Base-by-base conservation (phyloP, 495 filamentous ascomycete genomes). In the Xylaria nigripes region DNA sequence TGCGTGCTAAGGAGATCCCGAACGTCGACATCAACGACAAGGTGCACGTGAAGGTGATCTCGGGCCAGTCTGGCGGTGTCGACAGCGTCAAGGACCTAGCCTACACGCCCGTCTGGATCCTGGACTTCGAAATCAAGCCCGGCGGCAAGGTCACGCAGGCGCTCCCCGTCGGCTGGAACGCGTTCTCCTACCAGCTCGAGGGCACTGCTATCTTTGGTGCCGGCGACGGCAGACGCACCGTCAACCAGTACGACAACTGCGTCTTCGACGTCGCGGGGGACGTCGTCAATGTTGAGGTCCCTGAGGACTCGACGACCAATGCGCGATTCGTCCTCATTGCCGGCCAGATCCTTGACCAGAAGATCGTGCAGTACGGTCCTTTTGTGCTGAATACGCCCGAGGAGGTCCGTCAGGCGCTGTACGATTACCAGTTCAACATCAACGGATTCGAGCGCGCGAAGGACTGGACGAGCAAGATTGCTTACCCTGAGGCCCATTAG, bases 321-420 rank as follows among this genome's bases (percentile, higher is more conserved):
- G 76, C 78, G 1, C 75, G 84, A 29, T 87, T 95, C 63, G 78
- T 97, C 4, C 73, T 97, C 36, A 76, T 96, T 32, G 88, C 91
- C 0, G 92, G 92, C 1, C 80, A 89, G 61, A 87, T 90, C 15
- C 76, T 96, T 13, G 85, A 96, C 64, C 92, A 98, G 70, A 84
- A 87, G 49, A 85, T 98, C 19, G 87, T 96, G 23, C 92, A 98
- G 78, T 96, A 98, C 67, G 92, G 92, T 0, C 92, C 92, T 2
- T 98, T 98, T 67, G 93, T 98, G 13, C 63, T 95, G 55, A 95
- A 76, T 32, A 80, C 78, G 10, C 76, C 89, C 62, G 89, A 95
- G 60, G 82, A 93, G 66, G 89, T 98, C 36, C 86, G 90, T 58
- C 82, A 96, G 73, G 89, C 93, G 2, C 84, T 98, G 79, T 70